Evolutionary conservation across 1,139 yeast genomes (phyloP), one percentile per base, ranked within the genome.

Genomic region (Chernovozyma sophiae-reginae): DNA sequence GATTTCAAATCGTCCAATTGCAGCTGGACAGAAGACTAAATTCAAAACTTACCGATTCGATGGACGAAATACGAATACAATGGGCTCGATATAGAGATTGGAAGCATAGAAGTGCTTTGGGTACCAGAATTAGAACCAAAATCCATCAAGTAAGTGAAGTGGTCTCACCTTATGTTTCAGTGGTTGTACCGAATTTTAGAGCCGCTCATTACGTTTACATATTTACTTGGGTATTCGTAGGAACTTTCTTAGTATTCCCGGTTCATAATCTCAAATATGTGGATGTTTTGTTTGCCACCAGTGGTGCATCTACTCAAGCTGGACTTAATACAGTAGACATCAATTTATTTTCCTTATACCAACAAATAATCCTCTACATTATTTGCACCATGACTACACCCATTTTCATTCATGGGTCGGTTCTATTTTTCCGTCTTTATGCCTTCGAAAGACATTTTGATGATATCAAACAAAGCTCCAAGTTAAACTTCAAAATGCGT

Each of bases 391-490:
- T 87, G 17, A 76, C 95, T 2, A 90, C 96, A 0, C 97, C 97
- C 0, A 86, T 92, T 18, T 84, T 85, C 54, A 87, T 94, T 41
- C 95, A 92, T 57, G 80, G 95, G 1, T 74, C 80, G 1, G 65
- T 92, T 30, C 79, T 87, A 15, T 79, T 87, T 47, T 68, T 90
- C n/a, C 72, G 97, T 36, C 65, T 92, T 33, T 86, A 85, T 55
- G 86, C 95, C 85, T 92, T 86, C 59, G 96, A 90, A 55, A 74
- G 89, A 44, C 77, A 84, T 49, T 89, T 94, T 57, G 92, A 86
- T 55, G 78, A 82, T 47, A 90, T 94, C 52, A 82, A 82, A 46
- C 78, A 72, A 40, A 72, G 74, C 38, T 86, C 96, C 16, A 85
- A 84, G 52, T 56, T 77, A 45, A 83, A 89, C 53, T 83, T 79